Conservation (phyloP, 371 early-diverging fungal genomes). For the Choanephora cucurbitarum region DNA sequence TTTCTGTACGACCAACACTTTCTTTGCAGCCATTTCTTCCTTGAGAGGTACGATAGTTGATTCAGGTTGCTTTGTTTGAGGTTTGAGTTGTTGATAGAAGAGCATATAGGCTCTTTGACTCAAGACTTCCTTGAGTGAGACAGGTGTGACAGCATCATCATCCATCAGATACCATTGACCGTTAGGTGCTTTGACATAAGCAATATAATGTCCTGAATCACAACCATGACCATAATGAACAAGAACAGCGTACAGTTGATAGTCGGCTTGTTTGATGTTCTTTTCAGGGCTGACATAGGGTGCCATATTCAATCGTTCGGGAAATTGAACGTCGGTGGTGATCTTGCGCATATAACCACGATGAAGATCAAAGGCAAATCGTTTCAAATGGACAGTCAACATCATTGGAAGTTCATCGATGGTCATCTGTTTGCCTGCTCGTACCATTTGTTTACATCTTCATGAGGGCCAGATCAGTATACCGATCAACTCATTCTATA, state of each 20-base stretch:
- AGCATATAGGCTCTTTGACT: conserved; percentile 81
- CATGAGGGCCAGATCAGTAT: no score
- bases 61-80: background rate
- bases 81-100: conserved; percentile 72
- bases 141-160: conserved; percentile 68
- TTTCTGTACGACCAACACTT: background rate
- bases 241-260: conserved; percentile 75
- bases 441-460: conserved; percentile 65
- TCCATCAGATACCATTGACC: conserved; percentile 83
- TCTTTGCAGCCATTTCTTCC: background rate
- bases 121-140: conserved; percentile 67
- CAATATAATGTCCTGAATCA: conserved; percentile 80
- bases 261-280: conserved; percentile 33
- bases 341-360: conserved; percentile 63
- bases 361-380: conserved; percentile 60
- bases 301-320: conserved; percentile 53
- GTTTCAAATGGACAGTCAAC: conserved; percentile 61
- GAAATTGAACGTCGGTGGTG: conserved; percentile 49
- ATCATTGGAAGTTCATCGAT: conserved; percentile 61
- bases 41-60: background rate
- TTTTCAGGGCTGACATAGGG: conserved; percentile 46
- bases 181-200: conserved; percentile 66
- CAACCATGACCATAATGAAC: conserved; percentile 75
- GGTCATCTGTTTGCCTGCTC: conserved; percentile 81
- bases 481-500: no score